Evolutionary conservation across 306 rosid species (phyloP).

Genomic region (Cucurbita pepo): DNA sequence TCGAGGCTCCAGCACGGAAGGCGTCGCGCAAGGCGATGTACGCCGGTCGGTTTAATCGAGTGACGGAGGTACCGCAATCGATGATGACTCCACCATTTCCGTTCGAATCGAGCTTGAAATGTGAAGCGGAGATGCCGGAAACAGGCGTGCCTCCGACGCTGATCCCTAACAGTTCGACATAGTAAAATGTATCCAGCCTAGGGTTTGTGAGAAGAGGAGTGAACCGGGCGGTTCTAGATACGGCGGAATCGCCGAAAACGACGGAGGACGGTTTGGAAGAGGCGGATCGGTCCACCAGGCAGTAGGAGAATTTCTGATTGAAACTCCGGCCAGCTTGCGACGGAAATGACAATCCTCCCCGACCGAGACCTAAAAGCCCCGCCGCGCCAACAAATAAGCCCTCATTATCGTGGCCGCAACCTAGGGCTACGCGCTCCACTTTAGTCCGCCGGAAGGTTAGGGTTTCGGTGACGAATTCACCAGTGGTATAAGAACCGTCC

Average conservation of each 20-base stretch:
- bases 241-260: constrained; percentile 64
- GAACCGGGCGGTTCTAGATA: constrained; percentile 67
- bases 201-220: constrained; percentile 61
- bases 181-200: constrained; percentile 72
- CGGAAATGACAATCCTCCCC: constrained; percentile 68
- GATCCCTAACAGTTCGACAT: constrained; percentile 52
- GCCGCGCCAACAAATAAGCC: constrained; percentile 90
- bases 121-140: constrained; percentile 38
- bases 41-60: constrained; percentile 60
- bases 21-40: constrained; percentile 55
- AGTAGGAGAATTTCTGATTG: constrained; percentile 74
- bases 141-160: constrained; percentile 73
- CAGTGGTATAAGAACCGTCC: constrained; percentile 69
- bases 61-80: constrained; percentile 88
- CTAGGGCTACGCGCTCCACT: constrained; percentile 56
- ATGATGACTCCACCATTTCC: constrained; percentile 87
- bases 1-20: constrained; percentile 39
- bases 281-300: constrained; percentile 83
- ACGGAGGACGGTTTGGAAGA: constrained; percentile 53
- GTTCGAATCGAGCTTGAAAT: constrained; percentile 42
- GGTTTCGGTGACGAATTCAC: constrained; percentile 79
- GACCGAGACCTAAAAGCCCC: constrained; percentile 73
- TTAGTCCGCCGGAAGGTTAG: constrained; percentile 54
- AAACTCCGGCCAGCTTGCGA: constrained; percentile 50
- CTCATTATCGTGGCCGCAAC: constrained; percentile 81